Base-by-base conservation (phyloP, 352 stramenopile species). In the Aphanomyces invadans region DNA sequence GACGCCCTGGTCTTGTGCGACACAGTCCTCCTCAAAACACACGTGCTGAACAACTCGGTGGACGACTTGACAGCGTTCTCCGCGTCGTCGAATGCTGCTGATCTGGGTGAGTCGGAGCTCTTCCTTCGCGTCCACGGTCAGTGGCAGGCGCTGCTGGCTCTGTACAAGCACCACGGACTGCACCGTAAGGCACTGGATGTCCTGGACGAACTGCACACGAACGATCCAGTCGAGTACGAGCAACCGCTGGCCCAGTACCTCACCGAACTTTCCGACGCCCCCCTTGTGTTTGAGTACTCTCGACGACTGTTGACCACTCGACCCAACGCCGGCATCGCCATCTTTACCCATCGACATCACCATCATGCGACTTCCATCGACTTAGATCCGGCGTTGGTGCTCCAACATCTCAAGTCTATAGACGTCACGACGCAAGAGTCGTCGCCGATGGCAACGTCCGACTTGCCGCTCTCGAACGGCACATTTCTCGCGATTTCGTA, bases 221-320 rank as follows among this genome's bases (percentile, higher is more conserved):
- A 68, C 9, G 26, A 64, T 62, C 17, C 61, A 26, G 46, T 26
- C 5, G 48, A 83, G 25, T 89, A 87, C 55, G 74, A 88, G 59
- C 74, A 79, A 29, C 74, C 81, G 9, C 90, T 85, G 17, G 73
- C 78, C 3, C 66, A 83, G 45, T 94, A 92, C 51, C 73, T 94
- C 39, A 77, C 80, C 31, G 65, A 73, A 38, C 73, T 94, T 4
- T 78, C 80, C 23, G 83, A 88, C 46, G 73, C 72, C 1, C 77
- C 89, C 42, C 69, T 94, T 4, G 76, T 94, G 23, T 92, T 90
- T 52, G 85, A 92, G 53, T 94, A 91, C 70, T 92, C 85, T 5
- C 76, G 79, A 0, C 83, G 81, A 32, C 72, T 94, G 1, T 64
- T 94, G 44, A 76, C 73, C 10, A 72, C 79, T 9, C 75, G 79